Evolutionary conservation across 2,329 filamentous ascomycete genomes (phyloP).

Genomic region (Venturiaceae sp.): DNA sequence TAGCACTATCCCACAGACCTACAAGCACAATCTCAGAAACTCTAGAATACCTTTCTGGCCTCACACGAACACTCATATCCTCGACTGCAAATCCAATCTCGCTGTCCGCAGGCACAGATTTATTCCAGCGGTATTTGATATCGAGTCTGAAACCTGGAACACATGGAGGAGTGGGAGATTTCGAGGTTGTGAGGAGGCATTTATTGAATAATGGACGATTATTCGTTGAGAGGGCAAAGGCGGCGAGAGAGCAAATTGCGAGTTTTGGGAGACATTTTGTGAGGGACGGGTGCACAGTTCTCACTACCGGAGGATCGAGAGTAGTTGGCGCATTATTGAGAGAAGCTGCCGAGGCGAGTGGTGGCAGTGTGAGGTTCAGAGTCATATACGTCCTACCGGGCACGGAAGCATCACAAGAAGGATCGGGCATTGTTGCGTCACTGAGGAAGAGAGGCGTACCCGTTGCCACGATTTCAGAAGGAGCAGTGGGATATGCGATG

Average conservation of each 20-base stretch:
- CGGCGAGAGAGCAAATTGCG: slow-evolving; percentile 74
- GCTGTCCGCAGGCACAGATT: slow-evolving; percentile 84
- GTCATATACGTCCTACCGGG: slow-evolving; percentile 59
- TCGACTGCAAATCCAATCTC: slow-evolving; percentile 83
- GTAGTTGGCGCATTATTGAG: slow-evolving; percentile 71
- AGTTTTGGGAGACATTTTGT: slow-evolving; percentile 70
- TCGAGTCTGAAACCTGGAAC: slow-evolving; percentile 49
- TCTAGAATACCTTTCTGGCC: slow-evolving; percentile 69
- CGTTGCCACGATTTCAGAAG: slow-evolving; percentile 70
- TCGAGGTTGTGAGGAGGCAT: slow-evolving; percentile 74
- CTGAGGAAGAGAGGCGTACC: slow-evolving; percentile 67
- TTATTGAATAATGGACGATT: slow-evolving; percentile 76
- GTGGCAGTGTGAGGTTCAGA: slow-evolving; percentile 59
- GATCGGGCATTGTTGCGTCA: slow-evolving; percentile 58
- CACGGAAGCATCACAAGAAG: slow-evolving; percentile 39
- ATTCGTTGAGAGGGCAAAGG: slow-evolving; percentile 81
- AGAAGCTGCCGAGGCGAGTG: slow-evolving; percentile 58
- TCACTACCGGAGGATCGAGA: slow-evolving; percentile 82
- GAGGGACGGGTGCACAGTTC: slow-evolving; percentile 65
- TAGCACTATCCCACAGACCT: slow-evolving; percentile 68
- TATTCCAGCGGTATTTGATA: slow-evolving; percentile 91
- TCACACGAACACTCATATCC: slow-evolving; percentile 67
- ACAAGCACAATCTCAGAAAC: slow-evolving; percentile 90
- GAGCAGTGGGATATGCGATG: slow-evolving; percentile 71
- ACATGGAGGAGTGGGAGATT: slow-evolving; percentile 49